Percentiles rank a stretch among this genome's conserved stretches.
These are phyloP conservation scores for Tylopilus orsonianus DNA, from an alignment of 1,284 basidiomycete species.

Conservation along the genomic window DNA sequence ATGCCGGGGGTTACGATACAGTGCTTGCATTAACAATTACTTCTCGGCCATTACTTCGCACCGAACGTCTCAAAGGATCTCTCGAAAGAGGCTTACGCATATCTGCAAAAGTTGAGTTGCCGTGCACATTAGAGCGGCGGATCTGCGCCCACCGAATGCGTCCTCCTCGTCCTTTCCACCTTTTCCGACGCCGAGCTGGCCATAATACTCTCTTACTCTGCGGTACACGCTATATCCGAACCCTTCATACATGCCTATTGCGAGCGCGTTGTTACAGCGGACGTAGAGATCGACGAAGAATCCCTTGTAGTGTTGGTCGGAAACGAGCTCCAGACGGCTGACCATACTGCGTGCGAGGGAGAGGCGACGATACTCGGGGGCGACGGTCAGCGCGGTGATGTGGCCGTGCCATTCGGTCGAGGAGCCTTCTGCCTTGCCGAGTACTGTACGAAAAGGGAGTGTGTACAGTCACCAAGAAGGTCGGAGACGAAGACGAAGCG, in stretches of 20 bases:
- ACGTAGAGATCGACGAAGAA: slow-evolving; percentile 93
- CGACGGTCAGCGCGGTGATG: slow-evolving; percentile 88
- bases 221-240: slow-evolving; percentile 88
- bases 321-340: slow-evolving; percentile 77
- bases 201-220: slow-evolving; percentile 85
- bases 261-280: slow-evolving; percentile 75
- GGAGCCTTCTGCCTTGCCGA: slow-evolving; percentile 83
- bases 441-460: slow-evolving; percentile 47
- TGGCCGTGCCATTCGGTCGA: slow-evolving; percentile 82
- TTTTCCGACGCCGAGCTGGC: slow-evolving; percentile 65
- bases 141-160: slow-evolving; percentile 73
- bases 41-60: slow-evolving; percentile 69
- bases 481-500: slow-evolving; percentile 16
- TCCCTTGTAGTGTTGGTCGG: slow-evolving; percentile 72
- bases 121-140: neutral
- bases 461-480: slow-evolving; percentile 9
- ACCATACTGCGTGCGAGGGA: slow-evolving; percentile 83
- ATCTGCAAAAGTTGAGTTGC: slow-evolving; percentile 48
- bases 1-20: slow-evolving; percentile 47
- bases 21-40: slow-evolving; percentile 71
- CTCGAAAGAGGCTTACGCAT: slow-evolving; percentile 83
- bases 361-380: slow-evolving; percentile 87
- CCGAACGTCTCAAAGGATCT: slow-evolving; percentile 62
- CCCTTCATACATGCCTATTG: slow-evolving; percentile 83
- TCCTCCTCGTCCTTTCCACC: slow-evolving; percentile 82